Evolutionary conservation across 2,329 filamentous ascomycete species (phyloP).

Genomic region (Diaporthe sp.): DNA sequence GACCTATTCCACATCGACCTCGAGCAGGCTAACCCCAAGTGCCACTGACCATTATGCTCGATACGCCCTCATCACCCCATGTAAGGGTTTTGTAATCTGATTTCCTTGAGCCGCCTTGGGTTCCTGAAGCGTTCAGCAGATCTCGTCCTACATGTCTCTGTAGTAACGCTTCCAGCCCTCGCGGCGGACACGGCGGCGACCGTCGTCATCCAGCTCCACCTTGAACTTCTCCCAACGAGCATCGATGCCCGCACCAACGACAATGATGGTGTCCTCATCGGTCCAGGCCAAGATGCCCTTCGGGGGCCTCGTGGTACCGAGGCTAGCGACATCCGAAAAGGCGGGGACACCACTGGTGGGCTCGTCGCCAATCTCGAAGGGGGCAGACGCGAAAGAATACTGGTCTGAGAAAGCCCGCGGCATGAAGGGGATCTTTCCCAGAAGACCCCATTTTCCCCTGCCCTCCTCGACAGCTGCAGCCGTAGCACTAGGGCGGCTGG

Average conservation of each 20-base stretch:
- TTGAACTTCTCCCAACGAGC: conserved; percentile 91
- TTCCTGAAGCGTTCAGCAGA: background rate
- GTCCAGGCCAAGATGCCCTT: conserved; percentile 92
- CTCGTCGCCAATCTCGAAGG: conserved; percentile 89
- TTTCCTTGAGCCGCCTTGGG: background rate
- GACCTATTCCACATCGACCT: background rate
- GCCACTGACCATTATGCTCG: background rate
- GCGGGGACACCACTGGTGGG: conserved; percentile 59
- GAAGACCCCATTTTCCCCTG: conserved; percentile 85
- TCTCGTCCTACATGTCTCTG: conserved; percentile 38
- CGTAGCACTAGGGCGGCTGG: conserved; percentile 43
- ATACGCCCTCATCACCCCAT: background rate
- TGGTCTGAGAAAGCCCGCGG: conserved; percentile 90
- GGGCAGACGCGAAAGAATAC: conserved; percentile 85
- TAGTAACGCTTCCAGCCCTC: conserved; percentile 90
- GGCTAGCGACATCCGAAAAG: conserved; percentile 59
- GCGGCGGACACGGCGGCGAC: conserved; percentile 74
- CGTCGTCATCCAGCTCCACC: conserved; percentile 77
- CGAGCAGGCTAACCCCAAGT: background rate
- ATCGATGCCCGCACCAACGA: conserved; percentile 84
- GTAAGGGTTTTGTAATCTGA: background rate
- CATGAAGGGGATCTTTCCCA: conserved; percentile 86
- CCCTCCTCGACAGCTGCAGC: conserved; percentile 49
- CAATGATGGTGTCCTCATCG: conserved; percentile 78
- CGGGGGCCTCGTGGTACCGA: conserved; percentile 71